Evolutionary conservation across 192 early-diverging fungal species (phyloP).

Genomic region (Rhizophagus prolifer): DNA sequence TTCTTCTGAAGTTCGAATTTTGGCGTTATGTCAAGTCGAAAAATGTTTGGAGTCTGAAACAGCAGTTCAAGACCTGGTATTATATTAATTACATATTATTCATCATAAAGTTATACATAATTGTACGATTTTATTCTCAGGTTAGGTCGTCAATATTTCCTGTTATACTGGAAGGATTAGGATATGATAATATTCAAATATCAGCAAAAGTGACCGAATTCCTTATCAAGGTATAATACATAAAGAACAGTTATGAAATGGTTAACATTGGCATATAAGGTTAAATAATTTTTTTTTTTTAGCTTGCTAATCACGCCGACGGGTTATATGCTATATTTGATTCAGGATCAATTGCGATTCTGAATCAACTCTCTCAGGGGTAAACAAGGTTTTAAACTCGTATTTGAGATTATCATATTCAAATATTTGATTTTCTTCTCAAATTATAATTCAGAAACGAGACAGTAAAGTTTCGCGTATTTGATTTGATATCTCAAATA

Average conservation of each 20-base stretch:
- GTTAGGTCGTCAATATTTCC: slow-evolving; percentile 37
- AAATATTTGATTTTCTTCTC: background rate
- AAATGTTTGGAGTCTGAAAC: slow-evolving; percentile 40
- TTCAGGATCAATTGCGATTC: slow-evolving; percentile 19
- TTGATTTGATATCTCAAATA: slow-evolving; percentile 43
- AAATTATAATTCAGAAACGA: slow-evolving; percentile 31
- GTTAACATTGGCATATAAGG: background rate
- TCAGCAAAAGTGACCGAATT: slow-evolving; percentile 35
- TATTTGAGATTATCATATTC: background rate
- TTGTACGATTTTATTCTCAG: slow-evolving; percentile 13
- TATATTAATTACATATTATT: slow-evolving; percentile 1
- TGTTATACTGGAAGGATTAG: slow-evolving; percentile 32
- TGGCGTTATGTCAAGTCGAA: slow-evolving; percentile 44
- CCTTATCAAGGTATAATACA: slow-evolving; percentile 34
- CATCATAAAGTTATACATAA: background rate
- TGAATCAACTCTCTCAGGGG: slow-evolving; percentile 13
- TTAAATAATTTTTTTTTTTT: background rate
- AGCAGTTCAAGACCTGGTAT: slow-evolving; percentile 35
- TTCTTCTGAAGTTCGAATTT: slow-evolving; percentile 39
- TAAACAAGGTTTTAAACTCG: background rate
- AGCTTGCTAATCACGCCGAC: slow-evolving; percentile 24
- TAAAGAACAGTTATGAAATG: background rate
- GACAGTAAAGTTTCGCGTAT: slow-evolving; percentile 49
- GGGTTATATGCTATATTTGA: slow-evolving; percentile 31
- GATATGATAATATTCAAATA: slow-evolving; percentile 36